Conservation (phyloP, 768 basidiomycete genomes). For the Boletus subparvulus region DNA sequence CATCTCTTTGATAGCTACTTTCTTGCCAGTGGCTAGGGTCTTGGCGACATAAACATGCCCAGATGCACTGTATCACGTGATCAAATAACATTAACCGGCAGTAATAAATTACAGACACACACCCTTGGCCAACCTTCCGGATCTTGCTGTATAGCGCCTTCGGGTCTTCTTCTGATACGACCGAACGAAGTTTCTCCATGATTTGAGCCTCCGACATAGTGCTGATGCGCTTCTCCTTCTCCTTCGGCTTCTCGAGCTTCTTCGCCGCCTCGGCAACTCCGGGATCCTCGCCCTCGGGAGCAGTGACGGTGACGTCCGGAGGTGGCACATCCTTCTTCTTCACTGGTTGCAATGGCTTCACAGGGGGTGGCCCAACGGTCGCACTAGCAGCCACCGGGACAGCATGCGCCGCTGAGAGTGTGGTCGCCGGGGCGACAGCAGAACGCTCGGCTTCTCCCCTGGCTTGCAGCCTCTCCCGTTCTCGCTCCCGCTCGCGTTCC, state of each 20-base stretch:
- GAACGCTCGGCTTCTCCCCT: slow-evolving; percentile 37
- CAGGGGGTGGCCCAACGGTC: slow-evolving; percentile 53
- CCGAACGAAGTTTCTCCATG: slow-evolving; percentile 92
- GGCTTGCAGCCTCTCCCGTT: slow-evolving; percentile 23
- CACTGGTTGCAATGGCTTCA: slow-evolving; percentile 72
- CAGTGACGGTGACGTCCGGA: slow-evolving; percentile 53
- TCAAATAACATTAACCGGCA: neutral
- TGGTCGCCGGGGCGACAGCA: slow-evolving; percentile 43
- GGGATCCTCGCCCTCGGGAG: slow-evolving; percentile 42
- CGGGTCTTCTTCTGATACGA: slow-evolving; percentile 86
- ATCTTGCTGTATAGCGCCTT: slow-evolving; percentile 92
- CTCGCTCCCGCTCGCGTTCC: slow-evolving; percentile 33
- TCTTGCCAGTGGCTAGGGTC: slow-evolving; percentile 75
- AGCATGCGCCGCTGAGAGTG: slow-evolving; percentile 45
- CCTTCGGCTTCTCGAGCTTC: slow-evolving; percentile 56
- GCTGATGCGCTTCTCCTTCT: slow-evolving; percentile 83
- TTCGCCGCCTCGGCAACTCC: slow-evolving; percentile 69
- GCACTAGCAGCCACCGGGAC: slow-evolving; percentile 49
- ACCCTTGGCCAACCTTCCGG: slow-evolving; percentile 99
- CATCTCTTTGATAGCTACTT: slow-evolving; percentile 99
- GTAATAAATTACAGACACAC: slow-evolving; percentile 35
- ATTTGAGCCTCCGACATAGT: slow-evolving; percentile 98
- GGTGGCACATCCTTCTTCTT: slow-evolving; percentile 52
- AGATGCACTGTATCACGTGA: slow-evolving; percentile 65
- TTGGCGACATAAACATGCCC: slow-evolving; percentile 98